Percentiles rank a stretch among this genome's conserved stretches.
Conservation (phyloP, 441 rosid species). For the Capsella rubella region DNA sequence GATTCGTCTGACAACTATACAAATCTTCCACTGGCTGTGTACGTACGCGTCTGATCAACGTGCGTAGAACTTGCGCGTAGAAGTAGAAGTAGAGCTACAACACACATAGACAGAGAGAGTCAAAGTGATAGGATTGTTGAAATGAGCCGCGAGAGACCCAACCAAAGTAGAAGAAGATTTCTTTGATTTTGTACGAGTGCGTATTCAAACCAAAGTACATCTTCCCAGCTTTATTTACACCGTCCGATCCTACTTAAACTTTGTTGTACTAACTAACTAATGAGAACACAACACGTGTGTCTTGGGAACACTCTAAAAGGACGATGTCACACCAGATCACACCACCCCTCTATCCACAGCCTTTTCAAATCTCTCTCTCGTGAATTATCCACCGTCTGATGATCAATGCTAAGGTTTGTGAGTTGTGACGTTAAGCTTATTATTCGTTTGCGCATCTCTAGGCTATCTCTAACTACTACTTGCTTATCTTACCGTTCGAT, state of each 20-base stretch:
- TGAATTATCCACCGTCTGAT: constrained; percentile 41
- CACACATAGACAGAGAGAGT: background rate
- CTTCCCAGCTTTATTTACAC: constrained; percentile 24
- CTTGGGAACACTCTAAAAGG: constrained; percentile 16
- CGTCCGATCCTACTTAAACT: constrained; percentile 33
- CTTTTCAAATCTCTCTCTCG: background rate
- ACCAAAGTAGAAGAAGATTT: background rate
- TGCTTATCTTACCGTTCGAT: constrained; percentile 41
- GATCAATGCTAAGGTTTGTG: constrained; percentile 32
- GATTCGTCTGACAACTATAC: background rate
- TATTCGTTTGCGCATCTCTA: constrained; percentile 40
- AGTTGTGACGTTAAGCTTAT: constrained; percentile 30
- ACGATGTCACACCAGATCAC: constrained; percentile 38
- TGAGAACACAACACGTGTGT: background rate
- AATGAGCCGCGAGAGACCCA: constrained; percentile 22
- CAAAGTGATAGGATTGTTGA: constrained; percentile 40
- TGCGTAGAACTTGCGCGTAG: background rate
- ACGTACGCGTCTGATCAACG: constrained; percentile 3
- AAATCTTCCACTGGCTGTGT: background rate
- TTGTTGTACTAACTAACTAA: background rate
- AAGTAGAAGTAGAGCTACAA: background rate
- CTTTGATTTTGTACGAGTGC: background rate
- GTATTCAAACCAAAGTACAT: constrained; percentile 32
- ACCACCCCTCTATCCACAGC: background rate
- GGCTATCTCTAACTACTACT: constrained; percentile 35